phyloP scores from a whole-genome alignment of 2,329 filamentous ascomycete species.

The Pseudogymnoascus sp. region DNA sequence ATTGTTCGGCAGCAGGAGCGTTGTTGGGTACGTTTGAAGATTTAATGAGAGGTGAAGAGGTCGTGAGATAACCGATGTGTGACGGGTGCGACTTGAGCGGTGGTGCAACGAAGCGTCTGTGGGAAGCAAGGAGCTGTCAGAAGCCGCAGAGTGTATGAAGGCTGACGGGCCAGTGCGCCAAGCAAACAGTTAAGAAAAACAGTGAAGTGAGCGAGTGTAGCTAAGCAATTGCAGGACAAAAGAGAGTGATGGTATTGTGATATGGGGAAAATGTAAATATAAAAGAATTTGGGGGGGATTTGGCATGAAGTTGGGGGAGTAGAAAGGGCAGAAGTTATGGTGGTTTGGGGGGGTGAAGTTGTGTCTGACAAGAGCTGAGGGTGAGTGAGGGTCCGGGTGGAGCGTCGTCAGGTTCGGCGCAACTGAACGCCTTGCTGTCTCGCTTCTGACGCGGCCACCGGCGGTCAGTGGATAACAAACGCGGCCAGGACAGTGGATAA shows the following conservation, averaged over 20 bases:
- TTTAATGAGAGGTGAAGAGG: slow-evolving; percentile 59
- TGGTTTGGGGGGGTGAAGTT: background rate
- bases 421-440: background rate
- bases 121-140: background rate
- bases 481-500: background rate
- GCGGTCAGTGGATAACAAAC: background rate
- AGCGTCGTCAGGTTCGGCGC: background rate
- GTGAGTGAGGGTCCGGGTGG: background rate
- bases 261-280: background rate
- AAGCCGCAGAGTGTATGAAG: background rate
- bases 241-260: background rate
- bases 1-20: background rate
- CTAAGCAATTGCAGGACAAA: background rate
- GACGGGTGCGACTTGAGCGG: slow-evolving; percentile 52
- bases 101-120: slow-evolving; percentile 25
- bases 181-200: background rate
- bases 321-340: background rate
- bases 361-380: background rate
- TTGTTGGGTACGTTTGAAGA: slow-evolving; percentile 41
- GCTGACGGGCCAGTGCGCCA: background rate
- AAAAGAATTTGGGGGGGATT: background rate
- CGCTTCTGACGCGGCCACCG: background rate
- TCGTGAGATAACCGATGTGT: slow-evolving; percentile 58
- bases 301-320: background rate
- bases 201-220: background rate